These are phyloP conservation scores for Suillus clintonianus DNA, from an alignment of 768 basidiomycete genomes.

Conservation along the genomic window DNA sequence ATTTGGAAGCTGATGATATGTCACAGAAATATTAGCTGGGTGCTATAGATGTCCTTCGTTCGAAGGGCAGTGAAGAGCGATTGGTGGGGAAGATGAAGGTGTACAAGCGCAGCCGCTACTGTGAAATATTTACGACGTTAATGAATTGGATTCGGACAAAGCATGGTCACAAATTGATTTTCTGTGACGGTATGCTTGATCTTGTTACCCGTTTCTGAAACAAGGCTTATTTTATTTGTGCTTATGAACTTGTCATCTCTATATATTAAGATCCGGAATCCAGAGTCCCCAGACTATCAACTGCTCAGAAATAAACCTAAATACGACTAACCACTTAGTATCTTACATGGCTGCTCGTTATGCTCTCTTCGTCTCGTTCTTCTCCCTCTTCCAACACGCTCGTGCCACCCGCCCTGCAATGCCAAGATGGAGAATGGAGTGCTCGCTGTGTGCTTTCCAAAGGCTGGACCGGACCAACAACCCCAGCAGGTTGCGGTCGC, in stretches of 20 bases:
- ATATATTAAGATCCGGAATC: neutral
- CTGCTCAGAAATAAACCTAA: neutral
- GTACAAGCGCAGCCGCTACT: neutral
- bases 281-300: neutral
- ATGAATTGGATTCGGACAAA: neutral
- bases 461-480: neutral
- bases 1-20: neutral
- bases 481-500: constrained; percentile 15
- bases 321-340: neutral
- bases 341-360: constrained; percentile 22
- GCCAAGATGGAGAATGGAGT: constrained; percentile 62
- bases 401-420: constrained; percentile 74
- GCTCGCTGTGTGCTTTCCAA: neutral
- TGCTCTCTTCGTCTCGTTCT: constrained; percentile 43
- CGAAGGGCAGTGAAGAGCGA: neutral
- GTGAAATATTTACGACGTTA: neutral
- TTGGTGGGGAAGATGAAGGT: neutral
- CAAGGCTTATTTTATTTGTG: neutral
- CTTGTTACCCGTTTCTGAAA: neutral
- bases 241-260: neutral
- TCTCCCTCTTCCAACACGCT: constrained; percentile 65
- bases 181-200: neutral
- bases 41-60: neutral
- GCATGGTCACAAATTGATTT: neutral
- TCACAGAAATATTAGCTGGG: neutral